Evolutionary conservation across 1,284 basidiomycete species (phyloP).

Genomic region (Irpex sp.): DNA sequence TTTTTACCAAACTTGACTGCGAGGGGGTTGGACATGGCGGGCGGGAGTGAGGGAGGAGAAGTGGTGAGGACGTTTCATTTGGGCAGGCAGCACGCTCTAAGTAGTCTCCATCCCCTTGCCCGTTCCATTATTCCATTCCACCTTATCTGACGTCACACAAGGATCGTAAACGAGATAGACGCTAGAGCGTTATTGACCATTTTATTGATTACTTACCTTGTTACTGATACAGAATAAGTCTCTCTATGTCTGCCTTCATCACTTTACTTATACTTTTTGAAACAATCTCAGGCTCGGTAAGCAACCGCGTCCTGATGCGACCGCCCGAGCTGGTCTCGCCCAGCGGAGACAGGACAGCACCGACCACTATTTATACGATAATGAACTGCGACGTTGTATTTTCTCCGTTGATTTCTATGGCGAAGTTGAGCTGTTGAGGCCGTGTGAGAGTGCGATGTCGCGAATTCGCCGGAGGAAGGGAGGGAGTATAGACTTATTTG

Average conservation of each 20-base stretch:
- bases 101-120: neutral
- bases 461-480: too few relatives aligned
- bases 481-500: neutral
- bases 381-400: too few relatives aligned
- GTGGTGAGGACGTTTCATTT: neutral
- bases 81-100: neutral
- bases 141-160: neutral
- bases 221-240: neutral
- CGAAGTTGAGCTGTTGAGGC: too few relatives aligned
- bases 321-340: too few relatives aligned
- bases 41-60: neutral
- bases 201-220: neutral
- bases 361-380: too few relatives aligned
- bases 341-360: too few relatives aligned
- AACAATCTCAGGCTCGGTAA: too few relatives aligned
- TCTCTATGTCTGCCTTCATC: neutral
- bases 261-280: neutral
- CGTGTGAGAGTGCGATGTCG: too few relatives aligned
- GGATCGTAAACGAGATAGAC: neutral
- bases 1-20: slow-evolving; percentile 46
- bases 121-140: neutral
- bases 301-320: too few relatives aligned
- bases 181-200: neutral
- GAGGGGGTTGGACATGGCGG: slow-evolving; percentile 35
- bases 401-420: too few relatives aligned